phyloP scores from a whole-genome alignment of 768 basidiomycete species.

The Auricularia cornea region DNA sequence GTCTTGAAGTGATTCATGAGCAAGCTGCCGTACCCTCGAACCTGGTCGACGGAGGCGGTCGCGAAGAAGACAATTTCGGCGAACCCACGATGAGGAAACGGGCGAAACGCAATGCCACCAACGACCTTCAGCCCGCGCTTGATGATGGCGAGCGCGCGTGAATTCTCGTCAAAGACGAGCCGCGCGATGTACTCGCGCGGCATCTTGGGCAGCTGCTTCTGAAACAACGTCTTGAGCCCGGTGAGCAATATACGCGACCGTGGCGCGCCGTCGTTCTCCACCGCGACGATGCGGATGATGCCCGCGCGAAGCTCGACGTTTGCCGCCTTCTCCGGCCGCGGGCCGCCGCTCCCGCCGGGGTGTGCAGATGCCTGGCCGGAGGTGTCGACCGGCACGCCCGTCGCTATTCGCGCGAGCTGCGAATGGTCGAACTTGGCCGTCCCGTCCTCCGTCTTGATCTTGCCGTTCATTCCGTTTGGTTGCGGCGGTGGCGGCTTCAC shows the following conservation, averaged over 20 bases:
- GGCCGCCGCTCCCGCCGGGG: constrained; percentile 18
- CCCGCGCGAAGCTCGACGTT: constrained; percentile 71
- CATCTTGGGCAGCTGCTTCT: constrained; percentile 97
- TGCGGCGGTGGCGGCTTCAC: constrained; percentile 28
- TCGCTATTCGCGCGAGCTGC: constrained; percentile 67
- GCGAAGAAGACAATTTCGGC: constrained; percentile 99
- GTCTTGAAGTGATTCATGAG: constrained; percentile 98
- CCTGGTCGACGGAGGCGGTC: constrained; percentile 91
- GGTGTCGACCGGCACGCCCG: constrained; percentile 72
- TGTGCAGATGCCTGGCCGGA: constrained; percentile 42
- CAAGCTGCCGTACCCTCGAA: constrained; percentile 96
- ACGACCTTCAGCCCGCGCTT: constrained; percentile 94
- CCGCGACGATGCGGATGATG: constrained; percentile 74
- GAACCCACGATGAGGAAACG: constrained; percentile 89
- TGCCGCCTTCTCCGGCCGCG: constrained; percentile 60
- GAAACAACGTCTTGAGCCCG: constrained; percentile 94
- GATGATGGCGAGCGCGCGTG: constrained; percentile 88
- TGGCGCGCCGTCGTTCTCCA: constrained; percentile 72
- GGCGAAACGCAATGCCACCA: constrained; percentile 94
- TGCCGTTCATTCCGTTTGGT: constrained; percentile 31
- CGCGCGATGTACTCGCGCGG: constrained; percentile 97
- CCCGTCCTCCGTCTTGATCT: constrained; percentile 33
- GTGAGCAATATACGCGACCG: constrained; percentile 80
- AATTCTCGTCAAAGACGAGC: constrained; percentile 86
- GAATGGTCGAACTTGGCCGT: constrained; percentile 74